Base-by-base conservation (phyloP, 202 grass and related monocot genomes). In the Saccharum hybrid region DNA sequence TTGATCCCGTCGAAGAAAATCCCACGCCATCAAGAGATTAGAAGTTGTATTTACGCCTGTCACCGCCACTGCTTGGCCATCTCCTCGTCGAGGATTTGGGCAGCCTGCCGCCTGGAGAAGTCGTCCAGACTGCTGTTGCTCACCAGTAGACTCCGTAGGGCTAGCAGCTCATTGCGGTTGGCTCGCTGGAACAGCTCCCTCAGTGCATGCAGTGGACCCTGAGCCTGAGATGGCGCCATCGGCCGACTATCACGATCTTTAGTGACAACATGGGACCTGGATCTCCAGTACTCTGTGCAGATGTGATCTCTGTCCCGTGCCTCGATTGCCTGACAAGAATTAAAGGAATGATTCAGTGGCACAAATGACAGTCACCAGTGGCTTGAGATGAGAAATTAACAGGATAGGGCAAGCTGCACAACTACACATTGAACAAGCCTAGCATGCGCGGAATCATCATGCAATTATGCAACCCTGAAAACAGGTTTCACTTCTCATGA, bases 281-380 rank as follows among this genome's bases (percentile, higher is more conserved):
- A 94, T 74, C 72, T 89, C 94, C 94, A 97, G 76, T 93, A 97
- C 45, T 92, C 94, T 18, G 68, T 89, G 63, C 92, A 94, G 33
- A 91, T 68, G 63, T 33, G 90, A 74, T 89, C 81, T 64, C 31
- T 84, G 84, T 94, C 92, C 2, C 54, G 82, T 14, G 63, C 76
- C 72, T 93, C 90, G 15, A 97, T 91, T 68, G 46, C 86, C 92
- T 97, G 86, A 19, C 11, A 80, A 8, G 61, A 86, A 81, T 60
- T 46, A 4, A 74, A 67, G 79, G 59, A 72, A 85, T 51, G 4
- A 41, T 52, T 65, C 56, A 74, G 57, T 18, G 11, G 28, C 45
- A 66, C 19, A 89, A 46, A 39, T 65, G 30, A 30, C 40, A 43
- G 16, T 74, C 33, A 39, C 56, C 56, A 60, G 56, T 59, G 74